phyloP scores from a whole-genome alignment of 345 rosid genomes.

The Excoecaria cochinchinensis region DNA sequence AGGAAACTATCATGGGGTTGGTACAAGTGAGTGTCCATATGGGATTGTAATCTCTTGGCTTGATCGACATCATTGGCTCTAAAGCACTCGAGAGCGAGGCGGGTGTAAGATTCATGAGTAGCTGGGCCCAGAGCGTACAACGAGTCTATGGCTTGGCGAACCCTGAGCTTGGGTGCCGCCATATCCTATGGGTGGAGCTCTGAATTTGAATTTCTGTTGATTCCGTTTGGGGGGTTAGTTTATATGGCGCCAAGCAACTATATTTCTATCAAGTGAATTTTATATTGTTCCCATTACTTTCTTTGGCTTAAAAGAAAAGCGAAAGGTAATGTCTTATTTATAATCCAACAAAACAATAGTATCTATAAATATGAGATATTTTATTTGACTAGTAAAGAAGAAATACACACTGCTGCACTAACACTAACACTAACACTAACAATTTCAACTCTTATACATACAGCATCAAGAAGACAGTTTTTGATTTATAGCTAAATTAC shows the following conservation, averaged over 20 bases:
- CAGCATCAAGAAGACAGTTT: background rate
- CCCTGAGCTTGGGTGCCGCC: slow-evolving; percentile 22
- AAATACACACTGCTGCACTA: too few species aligned
- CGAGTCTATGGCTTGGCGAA: slow-evolving; percentile 47
- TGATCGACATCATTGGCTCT: slow-evolving; percentile 44
- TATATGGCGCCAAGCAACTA: too few species aligned
- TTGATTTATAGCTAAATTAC: background rate
- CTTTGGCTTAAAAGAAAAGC: too few species aligned
- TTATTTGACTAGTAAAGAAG: too few species aligned
- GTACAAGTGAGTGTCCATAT: slow-evolving; percentile 48
- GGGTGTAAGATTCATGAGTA: slow-evolving; percentile 41
- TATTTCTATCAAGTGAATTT: too few species aligned
- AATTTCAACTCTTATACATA: too few species aligned
- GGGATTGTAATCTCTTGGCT: slow-evolving; percentile 48
- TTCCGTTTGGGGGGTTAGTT: background rate
- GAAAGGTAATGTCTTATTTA: too few species aligned
- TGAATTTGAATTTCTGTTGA: background rate
- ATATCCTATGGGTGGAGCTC: background rate
- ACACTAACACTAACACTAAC: too few species aligned
- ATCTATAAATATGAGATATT: too few species aligned
- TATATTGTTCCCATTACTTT: too few species aligned
- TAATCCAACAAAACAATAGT: too few species aligned
- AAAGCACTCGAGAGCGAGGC: slow-evolving; percentile 48
- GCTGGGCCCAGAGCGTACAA: slow-evolving; percentile 34
- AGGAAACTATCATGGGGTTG: slow-evolving; percentile 39